These are phyloP conservation scores for Bruguiera hainesii DNA, from an alignment of 441 rosid genomes.

Conservation along the genomic window DNA sequence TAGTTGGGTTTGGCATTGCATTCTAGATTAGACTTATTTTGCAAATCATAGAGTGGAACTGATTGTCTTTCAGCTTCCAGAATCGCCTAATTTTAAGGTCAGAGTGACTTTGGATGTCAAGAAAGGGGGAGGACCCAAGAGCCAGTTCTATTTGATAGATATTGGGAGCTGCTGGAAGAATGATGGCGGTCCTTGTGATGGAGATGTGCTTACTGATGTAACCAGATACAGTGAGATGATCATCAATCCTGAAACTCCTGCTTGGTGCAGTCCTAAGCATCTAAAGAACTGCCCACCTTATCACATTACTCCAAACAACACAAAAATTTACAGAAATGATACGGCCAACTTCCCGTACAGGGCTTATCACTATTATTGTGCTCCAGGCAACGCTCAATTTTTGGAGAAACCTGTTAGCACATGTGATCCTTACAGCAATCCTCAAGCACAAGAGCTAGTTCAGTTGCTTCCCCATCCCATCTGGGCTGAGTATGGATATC, in stretches of 20 bases:
- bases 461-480: slow-evolving; percentile 83
- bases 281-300: slow-evolving; percentile 59
- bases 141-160: slow-evolving; percentile 80
- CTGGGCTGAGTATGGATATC: slow-evolving; percentile 81
- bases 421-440: slow-evolving; percentile 90
- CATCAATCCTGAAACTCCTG: slow-evolving; percentile 52
- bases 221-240: slow-evolving; percentile 84
- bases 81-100: slow-evolving; percentile 74
- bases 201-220: slow-evolving; percentile 64
- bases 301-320: slow-evolving; percentile 62
- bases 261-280: slow-evolving; percentile 50
- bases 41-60: too few species aligned
- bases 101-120: slow-evolving; percentile 56
- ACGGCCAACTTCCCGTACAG: slow-evolving; percentile 54
- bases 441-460: slow-evolving; percentile 80
- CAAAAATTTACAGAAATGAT: slow-evolving; percentile 52
- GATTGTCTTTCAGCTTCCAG: slow-evolving; percentile 56
- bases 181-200: slow-evolving; percentile 66
- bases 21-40: background rate
- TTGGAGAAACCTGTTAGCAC: slow-evolving; percentile 51
- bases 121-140: slow-evolving; percentile 71
- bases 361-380: slow-evolving; percentile 74
- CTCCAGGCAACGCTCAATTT: slow-evolving; percentile 63
- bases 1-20: too few species aligned
- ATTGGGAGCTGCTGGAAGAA: slow-evolving; percentile 95